A percentile compares a stretch with the other conserved stretches of the same genome.
phyloP scores from a whole-genome alignment of 441 rosid species.

The Aleurites moluccanus region DNA sequence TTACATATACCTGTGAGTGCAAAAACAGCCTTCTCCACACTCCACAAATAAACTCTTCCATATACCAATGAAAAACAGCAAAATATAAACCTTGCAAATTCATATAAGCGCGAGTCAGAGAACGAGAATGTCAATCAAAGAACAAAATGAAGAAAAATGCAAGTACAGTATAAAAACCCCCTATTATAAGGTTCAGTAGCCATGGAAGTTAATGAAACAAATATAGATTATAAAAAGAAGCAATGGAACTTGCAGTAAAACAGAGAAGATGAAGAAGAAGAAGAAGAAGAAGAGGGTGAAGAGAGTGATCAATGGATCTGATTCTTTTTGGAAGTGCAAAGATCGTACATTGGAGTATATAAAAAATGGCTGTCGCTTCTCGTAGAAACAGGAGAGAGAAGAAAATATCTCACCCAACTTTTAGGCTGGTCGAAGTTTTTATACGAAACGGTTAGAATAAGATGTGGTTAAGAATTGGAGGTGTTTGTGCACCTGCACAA shows the following conservation, averaged over 20 bases:
- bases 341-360: too few species aligned
- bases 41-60: background rate
- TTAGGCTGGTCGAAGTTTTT: background rate
- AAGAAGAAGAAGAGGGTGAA: background rate
- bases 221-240: background rate
- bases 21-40: background rate
- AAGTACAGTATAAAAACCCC: background rate
- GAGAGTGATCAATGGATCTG: background rate
- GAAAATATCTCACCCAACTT: slow-evolving; percentile 25
- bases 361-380: background rate
- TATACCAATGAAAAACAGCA: background rate
- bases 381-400: slow-evolving; percentile 23
- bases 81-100: too few species aligned
- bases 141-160: background rate
- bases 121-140: background rate
- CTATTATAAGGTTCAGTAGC: background rate
- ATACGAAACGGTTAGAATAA: background rate
- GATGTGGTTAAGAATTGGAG: too few species aligned
- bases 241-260: background rate
- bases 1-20: too few species aligned
- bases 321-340: background rate
- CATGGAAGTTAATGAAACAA: background rate
- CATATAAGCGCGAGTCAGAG: too few species aligned
- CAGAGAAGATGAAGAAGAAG: too few species aligned
- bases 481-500: background rate